Evolutionary conservation across 139 green algal genomes (phyloP), one percentile per base, ranked within the genome.

Genomic region (Picochlorum sp.): DNA sequence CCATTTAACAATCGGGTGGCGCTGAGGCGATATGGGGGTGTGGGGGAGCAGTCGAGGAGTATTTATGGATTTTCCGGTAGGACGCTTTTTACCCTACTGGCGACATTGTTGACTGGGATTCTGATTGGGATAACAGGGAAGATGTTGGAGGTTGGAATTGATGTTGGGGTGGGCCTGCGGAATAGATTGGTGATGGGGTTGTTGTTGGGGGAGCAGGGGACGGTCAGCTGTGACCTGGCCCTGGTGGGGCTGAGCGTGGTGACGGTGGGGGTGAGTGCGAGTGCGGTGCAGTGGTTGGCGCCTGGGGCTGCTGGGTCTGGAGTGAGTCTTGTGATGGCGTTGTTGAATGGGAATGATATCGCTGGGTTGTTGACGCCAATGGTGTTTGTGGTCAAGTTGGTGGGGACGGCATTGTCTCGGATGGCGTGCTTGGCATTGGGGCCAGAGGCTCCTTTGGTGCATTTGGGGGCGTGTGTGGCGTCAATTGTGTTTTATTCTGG

Each of bases 381-480:
- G 3, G 61, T 70, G 18, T 75, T 68, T 26, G 21, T 34, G 6
- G 59, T 60, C 5, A 75, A 75, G 20, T 34, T 65, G 4, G 10
- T 70, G 11, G 69, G 72, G 18, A 83, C 73, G 0, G 54, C 80
- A 3, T 37, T 71, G n/a, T 54, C 68, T 32, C 82, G 82, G 45
- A 51, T 79, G 37, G 49, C 57, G 44, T 49, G 70, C 51, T 23
- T 81, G 61, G 51, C 66, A 62, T 18, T 82, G 56, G 56, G 68
- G 1, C 87, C 84, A 4, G 88, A 95, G 78, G 90, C 80, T 0
- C 88, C 90, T 32, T 87, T 96, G 84, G 81, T 96, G 4, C 90
- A 96, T 71, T 86, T 96, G 41, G 91, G 91, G 4, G 86, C 91
- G 0, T 86, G 76, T 65, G 57, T 95, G 3, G 91, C 85, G 3